Conservation (phyloP, 169 alveolate genomes). For the Besnoitia besnoiti region DNA sequence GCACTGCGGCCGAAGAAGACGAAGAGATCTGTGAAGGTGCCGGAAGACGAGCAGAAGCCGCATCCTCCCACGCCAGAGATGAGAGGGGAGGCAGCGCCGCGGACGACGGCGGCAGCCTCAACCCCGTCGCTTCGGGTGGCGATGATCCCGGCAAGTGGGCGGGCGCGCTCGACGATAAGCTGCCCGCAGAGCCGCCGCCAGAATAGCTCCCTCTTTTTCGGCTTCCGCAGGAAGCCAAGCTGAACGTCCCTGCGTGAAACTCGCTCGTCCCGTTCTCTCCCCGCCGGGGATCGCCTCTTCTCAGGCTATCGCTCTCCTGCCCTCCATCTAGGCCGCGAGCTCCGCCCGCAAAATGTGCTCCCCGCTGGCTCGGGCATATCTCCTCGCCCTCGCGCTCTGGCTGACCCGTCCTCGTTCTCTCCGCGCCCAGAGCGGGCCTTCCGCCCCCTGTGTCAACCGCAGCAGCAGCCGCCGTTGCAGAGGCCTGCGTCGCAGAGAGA, state of each 20-base stretch:
- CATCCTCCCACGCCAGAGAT: no score
- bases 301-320: not conserved
- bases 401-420: not conserved
- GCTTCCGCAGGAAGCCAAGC: not conserved
- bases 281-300: not conserved
- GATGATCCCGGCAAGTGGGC: not conserved
- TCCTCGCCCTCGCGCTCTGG: not conserved
- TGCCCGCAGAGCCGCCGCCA: not conserved
- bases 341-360: not conserved
- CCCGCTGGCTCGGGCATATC: not conserved
- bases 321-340: not conserved
- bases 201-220: not conserved
- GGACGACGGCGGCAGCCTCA: not conserved
- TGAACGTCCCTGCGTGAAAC: not conserved
- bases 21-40: not conserved
- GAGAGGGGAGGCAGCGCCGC: no score
- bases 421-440: not conserved
- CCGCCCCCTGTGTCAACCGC: not conserved
- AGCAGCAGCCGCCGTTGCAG: not conserved
- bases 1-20: not conserved
- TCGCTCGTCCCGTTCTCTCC: not conserved
- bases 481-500: slow-evolving; percentile 50
- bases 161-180: not conserved
- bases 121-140: not conserved
- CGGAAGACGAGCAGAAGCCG: not conserved